phyloP scores from a whole-genome alignment of 805 yeast genomes.

The Maudiozyma saulgeensis region DNA sequence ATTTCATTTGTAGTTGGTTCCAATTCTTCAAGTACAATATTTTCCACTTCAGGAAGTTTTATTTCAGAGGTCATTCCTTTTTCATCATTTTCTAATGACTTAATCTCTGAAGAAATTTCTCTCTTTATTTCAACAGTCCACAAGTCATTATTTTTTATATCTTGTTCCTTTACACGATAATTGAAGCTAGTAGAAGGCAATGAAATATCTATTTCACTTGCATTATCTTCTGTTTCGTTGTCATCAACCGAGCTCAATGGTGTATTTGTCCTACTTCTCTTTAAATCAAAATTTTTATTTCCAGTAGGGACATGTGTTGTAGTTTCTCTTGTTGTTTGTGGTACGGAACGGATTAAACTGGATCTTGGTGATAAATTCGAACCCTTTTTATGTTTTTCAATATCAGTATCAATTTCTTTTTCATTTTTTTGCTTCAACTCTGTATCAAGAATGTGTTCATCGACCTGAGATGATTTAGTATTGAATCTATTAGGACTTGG shows the following conservation, averaged over 20 bases:
- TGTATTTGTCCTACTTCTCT: background rate
- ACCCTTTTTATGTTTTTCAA: background rate
- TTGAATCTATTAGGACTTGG: background rate
- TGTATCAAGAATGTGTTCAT: background rate
- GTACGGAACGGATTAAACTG: conserved; percentile 25
- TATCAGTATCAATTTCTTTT: background rate
- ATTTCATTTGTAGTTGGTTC: background rate
- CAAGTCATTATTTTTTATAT: background rate
- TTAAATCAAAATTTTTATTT: conserved; percentile 8
- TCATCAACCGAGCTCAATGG: background rate
- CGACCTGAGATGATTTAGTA: background rate
- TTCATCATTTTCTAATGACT: background rate
- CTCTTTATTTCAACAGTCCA: background rate
- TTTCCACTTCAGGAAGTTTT: background rate
- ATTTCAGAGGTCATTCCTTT: background rate
- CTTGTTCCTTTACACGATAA: background rate
- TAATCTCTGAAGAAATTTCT: background rate
- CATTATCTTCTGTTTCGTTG: background rate
- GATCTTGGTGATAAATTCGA: conserved; percentile 16
- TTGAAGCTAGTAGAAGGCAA: background rate
- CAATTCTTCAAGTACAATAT: background rate
- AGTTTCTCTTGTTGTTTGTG: conserved; percentile 17
- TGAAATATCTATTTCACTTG: background rate
- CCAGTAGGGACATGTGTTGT: conserved; percentile 11
- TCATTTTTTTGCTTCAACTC: conserved; percentile 5